phyloP scores from a whole-genome alignment of 345 rosid species.

The Raphanus sativus region DNA sequence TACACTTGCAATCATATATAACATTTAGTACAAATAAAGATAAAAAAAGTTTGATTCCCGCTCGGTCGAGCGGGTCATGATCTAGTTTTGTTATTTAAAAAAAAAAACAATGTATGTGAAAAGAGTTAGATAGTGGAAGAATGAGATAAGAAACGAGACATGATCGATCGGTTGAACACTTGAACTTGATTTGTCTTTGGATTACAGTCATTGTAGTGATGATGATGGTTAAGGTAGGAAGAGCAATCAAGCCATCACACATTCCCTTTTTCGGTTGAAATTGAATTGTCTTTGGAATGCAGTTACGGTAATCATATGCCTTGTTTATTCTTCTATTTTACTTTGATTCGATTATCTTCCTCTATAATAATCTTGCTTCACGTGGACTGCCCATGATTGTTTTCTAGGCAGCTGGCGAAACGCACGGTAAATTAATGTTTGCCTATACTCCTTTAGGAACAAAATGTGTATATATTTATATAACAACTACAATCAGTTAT shows the following conservation, averaged over 20 bases:
- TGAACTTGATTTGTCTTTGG: slow-evolving; percentile 34
- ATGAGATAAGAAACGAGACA: neutral
- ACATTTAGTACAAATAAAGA: no score
- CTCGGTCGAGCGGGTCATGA: no score
- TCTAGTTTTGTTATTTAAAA: no score
- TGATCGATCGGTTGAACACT: neutral
- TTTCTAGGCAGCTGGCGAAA: slow-evolving; percentile 28
- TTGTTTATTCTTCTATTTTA: neutral
- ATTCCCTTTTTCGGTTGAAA: slow-evolving; percentile 5
- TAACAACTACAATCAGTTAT: neutral
- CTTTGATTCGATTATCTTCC: neutral
- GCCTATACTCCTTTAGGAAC: neutral
- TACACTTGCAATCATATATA: no score
- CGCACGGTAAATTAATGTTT: slow-evolving; percentile 20
- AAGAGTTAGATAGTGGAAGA: neutral
- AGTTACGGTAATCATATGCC: slow-evolving; percentile 18
- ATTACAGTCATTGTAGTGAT: slow-evolving; percentile 21
- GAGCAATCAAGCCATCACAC: neutral
- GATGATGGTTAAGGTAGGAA: slow-evolving; percentile 5
- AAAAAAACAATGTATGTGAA: neutral
- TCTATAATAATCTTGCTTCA: slow-evolving; percentile 13
- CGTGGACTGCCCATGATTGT: slow-evolving; percentile 30
- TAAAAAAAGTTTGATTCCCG: no score
- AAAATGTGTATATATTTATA: no score
- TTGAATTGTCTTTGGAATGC: slow-evolving; percentile 28